These are phyloP conservation scores for Chimonanthus praecox DNA, from an alignment of 164 flowering plant species.

Conservation along the genomic window DNA sequence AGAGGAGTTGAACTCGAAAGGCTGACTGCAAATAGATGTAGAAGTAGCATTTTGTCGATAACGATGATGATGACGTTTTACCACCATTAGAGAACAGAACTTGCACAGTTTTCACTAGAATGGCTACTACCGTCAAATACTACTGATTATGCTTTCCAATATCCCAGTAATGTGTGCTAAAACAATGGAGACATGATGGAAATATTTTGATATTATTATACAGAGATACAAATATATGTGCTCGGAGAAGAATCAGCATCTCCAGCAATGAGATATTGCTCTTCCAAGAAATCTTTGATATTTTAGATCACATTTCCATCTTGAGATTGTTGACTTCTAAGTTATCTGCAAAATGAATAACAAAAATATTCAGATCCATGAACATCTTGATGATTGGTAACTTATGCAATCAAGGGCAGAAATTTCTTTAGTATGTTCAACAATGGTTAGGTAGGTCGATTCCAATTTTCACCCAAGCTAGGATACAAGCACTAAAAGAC, in stretches of 20 bases:
- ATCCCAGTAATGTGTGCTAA: not conserved
- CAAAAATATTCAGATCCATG: not conserved
- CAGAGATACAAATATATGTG: constrained; percentile 5
- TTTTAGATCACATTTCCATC: constrained; percentile 40
- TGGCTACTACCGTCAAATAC: too few relatives aligned
- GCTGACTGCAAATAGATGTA: too few relatives aligned
- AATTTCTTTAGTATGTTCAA: too few relatives aligned
- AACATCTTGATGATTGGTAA: not conserved
- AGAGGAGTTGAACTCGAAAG: too few relatives aligned
- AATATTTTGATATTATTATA: too few relatives aligned
- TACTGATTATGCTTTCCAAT: not conserved
- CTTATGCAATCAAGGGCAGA: not conserved
- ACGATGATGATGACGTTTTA: too few relatives aligned
- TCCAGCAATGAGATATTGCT: constrained; percentile 11
- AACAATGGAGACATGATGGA: too few relatives aligned
- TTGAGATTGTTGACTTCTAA: constrained; percentile 26
- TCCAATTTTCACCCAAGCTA: too few relatives aligned
- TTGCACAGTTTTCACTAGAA: too few relatives aligned
- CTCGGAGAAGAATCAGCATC: constrained; percentile 5
- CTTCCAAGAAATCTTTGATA: constrained; percentile 10
- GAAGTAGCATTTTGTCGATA: too few relatives aligned
- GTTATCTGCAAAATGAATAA: constrained; percentile 7
- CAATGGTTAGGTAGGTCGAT: not conserved
- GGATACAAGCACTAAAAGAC: too few relatives aligned
- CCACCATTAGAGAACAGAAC: too few relatives aligned